Base-by-base conservation (phyloP, 2,329 filamentous ascomycete species). In the Ramichloridium luteum region DNA sequence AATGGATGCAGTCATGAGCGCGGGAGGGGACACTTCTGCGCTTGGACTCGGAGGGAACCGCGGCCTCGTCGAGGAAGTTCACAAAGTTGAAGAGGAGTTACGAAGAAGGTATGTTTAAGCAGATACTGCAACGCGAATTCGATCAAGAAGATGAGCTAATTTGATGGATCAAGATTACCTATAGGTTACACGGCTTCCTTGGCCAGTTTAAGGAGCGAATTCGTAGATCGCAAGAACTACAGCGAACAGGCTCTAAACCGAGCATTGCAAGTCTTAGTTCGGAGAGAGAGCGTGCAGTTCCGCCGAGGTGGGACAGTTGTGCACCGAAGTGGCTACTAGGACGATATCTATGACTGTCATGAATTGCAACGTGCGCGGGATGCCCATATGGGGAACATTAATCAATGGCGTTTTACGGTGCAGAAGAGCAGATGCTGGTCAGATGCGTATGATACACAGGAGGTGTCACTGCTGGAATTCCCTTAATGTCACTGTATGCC, bases 161-260 rank as follows among this genome's bases (percentile, higher is more conserved):
- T 4, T 30, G 3, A 10, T 16, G 11, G 10, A 20, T 13, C 3
- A 23, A 48, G 53, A 33, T 63, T 98, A 47, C 86, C 90, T 1
- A 90, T 98, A 45, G 90, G 90, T 13, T 98, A 88, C 83, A 90
- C 81, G 51, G 93, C 88, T 2, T 93, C 81, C 50, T 59, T 96
- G 36, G 80, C 82, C 0, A 93, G 83, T 2, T 60, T 98, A 43
- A 74, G 81, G 40, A 72, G 83, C 27, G 90, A 98, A 56, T 86
- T 98, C 67, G 84, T 93, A 4, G 85, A 93, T 49, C 78, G 80
- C 10, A 84, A 86, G 56, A 84, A 84, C 0, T 96, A 88, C 58
- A 84, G 74, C 41, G 90, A 96, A 58, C 78, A 84, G 53, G 77
- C 77, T 11, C 67, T 98, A 16, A 86, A 86, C 44, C 67, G 88